These are phyloP conservation scores for Rhypophila decipiens DNA, from an alignment of 495 filamentous ascomycete species.

Conservation along the genomic window DNA sequence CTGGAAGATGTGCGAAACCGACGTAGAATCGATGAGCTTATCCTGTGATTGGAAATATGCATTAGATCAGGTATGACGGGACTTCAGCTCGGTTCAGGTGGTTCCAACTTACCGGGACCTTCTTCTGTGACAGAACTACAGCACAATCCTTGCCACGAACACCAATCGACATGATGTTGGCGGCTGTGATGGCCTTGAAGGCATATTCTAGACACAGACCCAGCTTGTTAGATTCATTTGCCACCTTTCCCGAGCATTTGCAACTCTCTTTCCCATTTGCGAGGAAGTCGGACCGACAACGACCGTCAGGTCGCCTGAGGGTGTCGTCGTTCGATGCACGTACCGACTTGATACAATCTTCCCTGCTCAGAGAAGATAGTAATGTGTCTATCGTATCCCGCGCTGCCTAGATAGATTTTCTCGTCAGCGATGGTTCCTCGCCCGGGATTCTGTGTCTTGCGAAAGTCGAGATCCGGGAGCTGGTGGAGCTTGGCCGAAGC, in stretches of 20 bases:
- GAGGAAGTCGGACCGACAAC: not conserved
- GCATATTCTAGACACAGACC: constrained; percentile 74
- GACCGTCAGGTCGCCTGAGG: not conserved
- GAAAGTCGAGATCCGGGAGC: constrained; percentile 7
- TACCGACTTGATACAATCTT: constrained; percentile 98
- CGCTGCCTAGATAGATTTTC: constrained; percentile 63
- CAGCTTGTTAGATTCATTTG: constrained; percentile 23
- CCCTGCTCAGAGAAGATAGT: constrained; percentile 99
- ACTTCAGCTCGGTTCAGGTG: not conserved
- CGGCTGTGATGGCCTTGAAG: constrained; percentile 98
- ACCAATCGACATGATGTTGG: constrained; percentile 96
- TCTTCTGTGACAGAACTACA: constrained; percentile 97
- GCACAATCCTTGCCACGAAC: constrained; percentile 94
- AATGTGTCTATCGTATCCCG: constrained; percentile 96
- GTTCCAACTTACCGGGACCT: constrained; percentile 76
- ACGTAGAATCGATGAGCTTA: constrained; percentile 95
- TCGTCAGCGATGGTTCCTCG: constrained; percentile 17
- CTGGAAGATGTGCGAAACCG: constrained; percentile 95
- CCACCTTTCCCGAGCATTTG: not conserved
- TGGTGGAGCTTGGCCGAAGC: constrained; percentile 5
- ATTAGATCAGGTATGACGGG: constrained; percentile 20
- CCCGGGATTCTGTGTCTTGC: not conserved
- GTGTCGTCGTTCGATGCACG: constrained; percentile 29
- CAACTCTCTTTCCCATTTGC: not conserved
- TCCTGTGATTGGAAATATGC: constrained; percentile 52